Conservation (phyloP, 306 rosid genomes). For the Gastrolobium bilobum region DNA sequence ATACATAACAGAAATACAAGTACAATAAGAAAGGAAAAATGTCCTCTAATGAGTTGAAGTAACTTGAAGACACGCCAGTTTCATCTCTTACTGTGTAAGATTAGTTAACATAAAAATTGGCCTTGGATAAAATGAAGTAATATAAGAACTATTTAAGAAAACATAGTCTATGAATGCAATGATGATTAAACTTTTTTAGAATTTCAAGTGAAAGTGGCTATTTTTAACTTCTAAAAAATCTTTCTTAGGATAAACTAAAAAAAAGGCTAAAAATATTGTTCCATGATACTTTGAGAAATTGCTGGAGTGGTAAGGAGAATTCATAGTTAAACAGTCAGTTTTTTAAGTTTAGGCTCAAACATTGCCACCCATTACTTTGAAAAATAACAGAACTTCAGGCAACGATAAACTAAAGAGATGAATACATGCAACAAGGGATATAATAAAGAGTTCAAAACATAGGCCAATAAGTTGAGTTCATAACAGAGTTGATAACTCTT, state of each 20-base stretch:
- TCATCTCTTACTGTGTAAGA: no score
- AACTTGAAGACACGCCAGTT: no score
- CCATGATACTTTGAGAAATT: constrained; percentile 2
- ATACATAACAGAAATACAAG: not conserved
- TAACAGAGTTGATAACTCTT: not conserved
- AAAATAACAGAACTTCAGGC: not conserved
- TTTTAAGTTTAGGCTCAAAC: not conserved
- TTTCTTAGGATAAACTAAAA: not conserved
- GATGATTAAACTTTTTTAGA: not conserved
- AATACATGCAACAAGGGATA: not conserved
- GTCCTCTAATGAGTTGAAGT: not conserved
- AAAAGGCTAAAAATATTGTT: not conserved
- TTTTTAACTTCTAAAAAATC: not conserved
- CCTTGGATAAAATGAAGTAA: not conserved
- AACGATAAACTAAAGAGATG: not conserved
- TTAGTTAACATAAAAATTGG: not conserved
- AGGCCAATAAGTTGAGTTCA: not conserved
- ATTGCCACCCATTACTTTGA: not conserved
- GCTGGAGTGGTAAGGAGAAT: not conserved
- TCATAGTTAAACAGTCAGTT: constrained; percentile 2
- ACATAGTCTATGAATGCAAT: not conserved
- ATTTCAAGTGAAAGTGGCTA: not conserved
- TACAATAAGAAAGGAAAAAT: not conserved
- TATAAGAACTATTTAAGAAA: not conserved
- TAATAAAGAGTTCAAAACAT: constrained; percentile 2